These are phyloP conservation scores for Rhododendron ferrugineum DNA, from an alignment of 148 eudicot genomes.

Conservation along the genomic window DNA sequence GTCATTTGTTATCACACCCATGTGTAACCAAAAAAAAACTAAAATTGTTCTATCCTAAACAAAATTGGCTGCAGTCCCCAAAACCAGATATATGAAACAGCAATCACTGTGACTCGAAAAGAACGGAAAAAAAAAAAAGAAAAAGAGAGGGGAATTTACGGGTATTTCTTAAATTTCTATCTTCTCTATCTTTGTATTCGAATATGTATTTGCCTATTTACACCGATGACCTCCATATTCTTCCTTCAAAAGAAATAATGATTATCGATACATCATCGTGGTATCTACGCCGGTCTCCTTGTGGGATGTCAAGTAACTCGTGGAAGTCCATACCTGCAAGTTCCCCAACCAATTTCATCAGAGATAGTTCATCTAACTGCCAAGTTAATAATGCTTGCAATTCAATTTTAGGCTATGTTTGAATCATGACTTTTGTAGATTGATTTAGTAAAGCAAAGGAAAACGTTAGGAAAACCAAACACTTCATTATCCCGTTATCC, in stretches of 20 bases:
- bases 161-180: background rate
- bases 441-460: background rate
- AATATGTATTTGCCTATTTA: constrained; percentile 18
- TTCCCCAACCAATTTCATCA: background rate
- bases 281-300: constrained; percentile 78
- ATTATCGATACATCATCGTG: constrained; percentile 92
- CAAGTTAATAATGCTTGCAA: background rate
- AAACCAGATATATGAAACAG: background rate
- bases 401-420: background rate
- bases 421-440: background rate
- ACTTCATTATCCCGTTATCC: background rate
- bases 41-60: background rate
- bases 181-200: background rate
- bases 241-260: constrained; percentile 77
- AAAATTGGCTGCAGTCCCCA: background rate
- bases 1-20: background rate
- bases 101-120: background rate
- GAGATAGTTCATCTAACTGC: background rate
- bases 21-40: no score
- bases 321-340: constrained; percentile 57
- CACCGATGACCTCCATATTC: constrained; percentile 78
- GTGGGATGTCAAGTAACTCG: constrained; percentile 82
- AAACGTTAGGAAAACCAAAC: background rate
- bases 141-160: background rate
- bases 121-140: background rate